A percentile compares a stretch with the other conserved stretches of the same genome.
These are phyloP conservation scores for Malus orientalis DNA, from an alignment of 306 rosid genomes.

Conservation along the genomic window DNA sequence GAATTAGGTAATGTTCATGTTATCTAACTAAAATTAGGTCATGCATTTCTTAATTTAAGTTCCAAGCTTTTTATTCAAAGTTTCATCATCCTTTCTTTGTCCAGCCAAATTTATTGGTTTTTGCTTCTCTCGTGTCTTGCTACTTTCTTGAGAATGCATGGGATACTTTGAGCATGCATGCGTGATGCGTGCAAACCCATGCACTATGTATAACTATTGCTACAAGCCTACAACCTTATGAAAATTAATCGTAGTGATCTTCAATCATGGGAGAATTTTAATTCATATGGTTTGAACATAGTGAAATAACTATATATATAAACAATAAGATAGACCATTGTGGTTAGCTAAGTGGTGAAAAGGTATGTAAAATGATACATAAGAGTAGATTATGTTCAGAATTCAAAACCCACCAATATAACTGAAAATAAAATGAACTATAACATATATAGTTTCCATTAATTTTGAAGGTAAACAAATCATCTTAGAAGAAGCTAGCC, in stretches of 20 bases:
- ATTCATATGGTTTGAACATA: no score
- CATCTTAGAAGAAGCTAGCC: background rate
- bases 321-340: no score
- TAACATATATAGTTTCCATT: background rate
- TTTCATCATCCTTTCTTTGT: background rate
- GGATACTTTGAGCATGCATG: no score
- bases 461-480: background rate
- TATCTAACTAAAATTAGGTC: conserved; percentile 1
- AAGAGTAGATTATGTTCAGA: background rate
- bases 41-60: background rate
- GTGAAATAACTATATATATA: no score
- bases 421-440: background rate
- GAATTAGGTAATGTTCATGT: conserved; percentile 7
- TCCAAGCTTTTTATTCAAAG: background rate
- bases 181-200: no score
- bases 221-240: background rate
- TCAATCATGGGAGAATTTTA: no score
- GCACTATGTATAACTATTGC: background rate
- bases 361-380: no score
- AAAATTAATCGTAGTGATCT: no score
- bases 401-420: background rate
- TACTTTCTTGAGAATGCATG: no score
- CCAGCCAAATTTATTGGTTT: background rate
- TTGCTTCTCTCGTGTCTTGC: background rate
- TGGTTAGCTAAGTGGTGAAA: no score